Evolutionary conservation across 2,329 filamentous ascomycete genomes (phyloP).

Genomic region (Fusarium virguliforme): DNA sequence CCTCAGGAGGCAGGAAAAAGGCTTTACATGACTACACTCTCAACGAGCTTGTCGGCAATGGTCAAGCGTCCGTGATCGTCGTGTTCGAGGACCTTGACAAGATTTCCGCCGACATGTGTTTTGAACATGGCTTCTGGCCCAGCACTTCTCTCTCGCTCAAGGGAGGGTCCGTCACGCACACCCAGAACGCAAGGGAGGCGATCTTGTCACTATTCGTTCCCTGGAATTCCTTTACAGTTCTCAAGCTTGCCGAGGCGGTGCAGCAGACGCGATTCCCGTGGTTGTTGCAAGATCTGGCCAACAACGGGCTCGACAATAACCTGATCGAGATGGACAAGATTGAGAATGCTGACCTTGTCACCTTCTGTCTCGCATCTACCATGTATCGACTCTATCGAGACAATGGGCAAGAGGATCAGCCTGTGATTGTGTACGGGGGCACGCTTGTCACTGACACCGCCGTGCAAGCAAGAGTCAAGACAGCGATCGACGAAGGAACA

Average conservation of each 20-base stretch:
- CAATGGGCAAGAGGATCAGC: not conserved
- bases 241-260: not conserved
- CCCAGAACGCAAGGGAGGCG: not conserved
- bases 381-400: constrained; percentile 1
- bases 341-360: constrained; percentile 6
- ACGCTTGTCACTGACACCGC: not conserved
- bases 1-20: not conserved
- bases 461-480: not conserved
- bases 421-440: not conserved
- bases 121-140: constrained; percentile 7
- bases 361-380: constrained; percentile 5
- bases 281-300: not conserved
- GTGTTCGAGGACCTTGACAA: constrained; percentile 1
- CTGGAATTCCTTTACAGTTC: not conserved
- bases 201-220: not conserved
- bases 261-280: not conserved
- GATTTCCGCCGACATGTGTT: not conserved
- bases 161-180: constrained; percentile 1
- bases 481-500: not conserved
- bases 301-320: not conserved
- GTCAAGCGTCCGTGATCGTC: not conserved
- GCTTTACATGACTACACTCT: not conserved
- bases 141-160: not conserved
- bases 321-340: constrained; percentile 7
- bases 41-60: not conserved